These are phyloP conservation scores for Trametes gibbosa DNA, from an alignment of 768 basidiomycete genomes.

Conservation along the genomic window DNA sequence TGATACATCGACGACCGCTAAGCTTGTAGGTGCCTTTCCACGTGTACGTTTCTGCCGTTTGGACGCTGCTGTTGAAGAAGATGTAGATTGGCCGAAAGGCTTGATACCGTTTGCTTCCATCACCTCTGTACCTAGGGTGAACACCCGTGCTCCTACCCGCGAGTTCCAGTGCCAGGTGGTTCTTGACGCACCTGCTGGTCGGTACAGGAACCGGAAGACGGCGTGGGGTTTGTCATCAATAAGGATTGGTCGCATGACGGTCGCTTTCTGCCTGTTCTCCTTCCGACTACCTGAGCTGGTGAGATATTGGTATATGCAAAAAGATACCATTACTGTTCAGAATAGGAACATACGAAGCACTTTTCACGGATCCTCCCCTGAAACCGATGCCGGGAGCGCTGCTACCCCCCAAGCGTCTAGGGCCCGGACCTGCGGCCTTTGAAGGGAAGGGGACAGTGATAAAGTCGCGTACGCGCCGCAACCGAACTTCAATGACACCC, in stretches of 20 bases:
- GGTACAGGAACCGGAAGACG: slow-evolving; percentile 14
- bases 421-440: neutral
- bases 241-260: slow-evolving; percentile 6
- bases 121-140: neutral
- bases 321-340: neutral
- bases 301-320: too few relatives aligned
- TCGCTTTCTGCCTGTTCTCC: neutral
- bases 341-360: slow-evolving; percentile 1
- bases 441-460: neutral
- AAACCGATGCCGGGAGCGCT: neutral
- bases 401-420: neutral
- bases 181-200: slow-evolving; percentile 10
- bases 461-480: slow-evolving; percentile 10
- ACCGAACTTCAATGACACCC: slow-evolving; percentile 13
- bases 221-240: slow-evolving; percentile 15
- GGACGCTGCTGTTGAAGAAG: neutral
- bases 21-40: neutral
- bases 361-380: neutral
- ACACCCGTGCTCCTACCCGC: too few relatives aligned
- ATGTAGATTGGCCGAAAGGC: neutral
- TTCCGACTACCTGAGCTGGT: neutral
- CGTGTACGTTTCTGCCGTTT: neutral
- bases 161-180: too few relatives aligned
- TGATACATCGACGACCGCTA: neutral
- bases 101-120: slow-evolving; percentile 7